These are phyloP conservation scores for Sugiyamaella japonica DNA, from an alignment of 1,139 yeast species.

Conservation along the genomic window DNA sequence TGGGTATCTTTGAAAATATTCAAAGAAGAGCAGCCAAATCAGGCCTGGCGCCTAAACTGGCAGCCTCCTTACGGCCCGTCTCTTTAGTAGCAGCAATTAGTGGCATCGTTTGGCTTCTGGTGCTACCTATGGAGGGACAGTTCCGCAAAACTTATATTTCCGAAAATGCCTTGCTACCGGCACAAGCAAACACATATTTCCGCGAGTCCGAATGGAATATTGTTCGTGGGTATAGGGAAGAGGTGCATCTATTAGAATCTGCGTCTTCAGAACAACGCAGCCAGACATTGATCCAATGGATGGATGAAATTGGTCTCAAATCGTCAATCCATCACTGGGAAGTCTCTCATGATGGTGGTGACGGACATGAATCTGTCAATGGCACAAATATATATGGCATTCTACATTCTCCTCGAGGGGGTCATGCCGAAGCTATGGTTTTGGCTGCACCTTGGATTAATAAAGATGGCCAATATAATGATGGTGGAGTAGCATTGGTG, in stretches of 20 bases:
- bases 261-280: conserved; percentile 45
- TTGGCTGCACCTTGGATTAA: conserved; percentile 85
- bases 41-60: conserved; percentile 35
- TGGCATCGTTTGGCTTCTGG: conserved; percentile 67
- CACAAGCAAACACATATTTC: conserved; percentile 89
- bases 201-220: conserved; percentile 95
- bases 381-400: conserved; percentile 74
- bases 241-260: conserved; percentile 45
- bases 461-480: conserved; percentile 56
- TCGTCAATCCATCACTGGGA: conserved; percentile 52
- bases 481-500: conserved; percentile 77
- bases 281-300: conserved; percentile 55
- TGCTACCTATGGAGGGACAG: conserved; percentile 78
- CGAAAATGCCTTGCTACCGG: conserved; percentile 96
- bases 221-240: conserved; percentile 78
- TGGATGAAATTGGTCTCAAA: conserved; percentile 70
- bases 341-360: conserved; percentile 37
- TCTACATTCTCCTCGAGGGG: conserved; percentile 92
- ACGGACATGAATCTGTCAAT: conserved; percentile 38
- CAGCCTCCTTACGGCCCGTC: conserved; percentile 52
- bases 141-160: conserved; percentile 81
- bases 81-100: conserved; percentile 60
- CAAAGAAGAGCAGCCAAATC: conserved; percentile 35
- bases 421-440: conserved; percentile 94
- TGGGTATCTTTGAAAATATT: conserved; percentile 43